These are phyloP conservation scores for Dalechampia spathulata DNA, from an alignment of 441 rosid genomes.

Conservation along the genomic window DNA sequence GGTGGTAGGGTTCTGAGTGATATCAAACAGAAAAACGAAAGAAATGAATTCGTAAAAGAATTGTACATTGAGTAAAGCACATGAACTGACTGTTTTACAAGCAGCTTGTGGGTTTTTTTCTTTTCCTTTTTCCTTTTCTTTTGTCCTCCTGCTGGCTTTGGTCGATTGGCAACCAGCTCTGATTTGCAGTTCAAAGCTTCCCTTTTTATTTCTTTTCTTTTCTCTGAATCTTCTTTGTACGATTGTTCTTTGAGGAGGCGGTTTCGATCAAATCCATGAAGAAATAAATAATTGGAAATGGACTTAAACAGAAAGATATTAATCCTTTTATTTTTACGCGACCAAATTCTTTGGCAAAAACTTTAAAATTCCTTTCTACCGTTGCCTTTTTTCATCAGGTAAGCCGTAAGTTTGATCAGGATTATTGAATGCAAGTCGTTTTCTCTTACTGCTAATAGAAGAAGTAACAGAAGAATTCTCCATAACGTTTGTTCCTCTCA, in stretches of 20 bases:
- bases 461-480: constrained; percentile 23
- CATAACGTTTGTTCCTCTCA: constrained; percentile 12
- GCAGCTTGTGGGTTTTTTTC: constrained; percentile 13
- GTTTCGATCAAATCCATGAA: constrained; percentile 1
- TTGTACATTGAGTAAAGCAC: constrained; percentile 11
- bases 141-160: too few species aligned
- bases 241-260: constrained; percentile 2
- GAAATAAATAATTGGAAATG: background rate
- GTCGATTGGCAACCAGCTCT: constrained; percentile 9
- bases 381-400: constrained; percentile 15
- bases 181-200: constrained; percentile 14
- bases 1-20: constrained; percentile 32
- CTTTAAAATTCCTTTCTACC: constrained; percentile 7
- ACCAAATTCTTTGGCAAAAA: background rate
- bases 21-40: constrained; percentile 10
- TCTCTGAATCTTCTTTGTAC: constrained; percentile 8
- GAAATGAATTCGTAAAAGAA: background rate
- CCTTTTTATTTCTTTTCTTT: constrained; percentile 10
- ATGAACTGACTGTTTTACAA: constrained; percentile 12
- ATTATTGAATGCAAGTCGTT: constrained; percentile 24
- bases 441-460: constrained; percentile 31
- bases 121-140: background rate
- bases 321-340: background rate
- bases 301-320: background rate
- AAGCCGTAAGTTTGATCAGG: constrained; percentile 13